Base-by-base conservation (phyloP, 768 basidiomycete species). In the Lactifluus rugatus region DNA sequence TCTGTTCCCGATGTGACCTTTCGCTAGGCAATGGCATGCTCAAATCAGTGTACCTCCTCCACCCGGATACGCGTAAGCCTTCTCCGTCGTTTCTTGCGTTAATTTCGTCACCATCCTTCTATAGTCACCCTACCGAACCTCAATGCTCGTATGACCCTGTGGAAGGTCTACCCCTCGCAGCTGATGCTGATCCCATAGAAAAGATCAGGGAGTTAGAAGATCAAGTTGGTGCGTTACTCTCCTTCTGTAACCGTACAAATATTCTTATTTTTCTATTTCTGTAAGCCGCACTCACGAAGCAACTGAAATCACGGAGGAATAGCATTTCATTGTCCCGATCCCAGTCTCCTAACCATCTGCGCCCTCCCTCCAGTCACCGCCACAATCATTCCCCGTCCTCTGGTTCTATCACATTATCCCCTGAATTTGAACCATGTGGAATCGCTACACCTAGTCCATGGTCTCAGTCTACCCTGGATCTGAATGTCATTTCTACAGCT, bases 111-210 rank as follows among this genome's bases (percentile, higher is more conserved):
- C 57, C 54, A 19, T 32, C 49, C 19, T 21, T 37, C 14, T 61
- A 21, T 64, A 90, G 88, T 23, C 89, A 93, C 70, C 90, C 90
- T n/a, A 74, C 80, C 10, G 88, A 90, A 69, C 89, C 89, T 8
- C 84, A 86, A 66, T 93, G 89, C 65, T 81, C 81, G 10, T 93
- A 93, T 68, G 89, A 93, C 70, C 89, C 89, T 2, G 83, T 91
- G 16, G 89, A 92, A 69, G 90, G 89, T 17, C 70, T 91, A 37
- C 76, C 81, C 8, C 78, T 92, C 39, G 84, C 86, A 21, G 80
- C 88, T 49, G 87, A 90, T 58, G 82, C 79, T 13, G 86, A 91
- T 69, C 87, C 88, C n/a, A 65, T 81, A 13, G 86, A 89, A 60
- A 88, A 85, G 69, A 89, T 92, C 57, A 80, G 78, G 58, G 77